Percentiles rank a stretch among this genome's conserved stretches.
These are phyloP conservation scores for Pleurotus tuber-regium DNA, from an alignment of 768 basidiomycete genomes.

Conservation along the genomic window DNA sequence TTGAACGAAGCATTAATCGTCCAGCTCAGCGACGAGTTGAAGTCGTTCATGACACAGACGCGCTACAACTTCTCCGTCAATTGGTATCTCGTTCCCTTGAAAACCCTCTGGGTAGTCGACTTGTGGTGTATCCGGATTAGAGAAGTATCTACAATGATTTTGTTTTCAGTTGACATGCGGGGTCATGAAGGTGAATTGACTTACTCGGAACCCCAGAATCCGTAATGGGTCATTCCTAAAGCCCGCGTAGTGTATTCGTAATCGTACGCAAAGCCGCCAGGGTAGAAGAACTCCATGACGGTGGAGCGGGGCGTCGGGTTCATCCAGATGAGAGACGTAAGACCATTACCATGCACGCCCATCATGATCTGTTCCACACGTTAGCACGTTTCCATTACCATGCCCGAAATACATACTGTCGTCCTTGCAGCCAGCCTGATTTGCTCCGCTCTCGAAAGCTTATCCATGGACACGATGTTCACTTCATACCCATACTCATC, in stretches of 20 bases:
- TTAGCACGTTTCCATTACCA: background rate
- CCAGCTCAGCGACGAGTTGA: slow-evolving; percentile 54
- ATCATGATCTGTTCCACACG: slow-evolving; percentile 75
- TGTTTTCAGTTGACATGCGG: background rate
- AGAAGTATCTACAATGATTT: slow-evolving; percentile 54
- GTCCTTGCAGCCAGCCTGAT: slow-evolving; percentile 78
- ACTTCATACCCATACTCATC: slow-evolving; percentile 81
- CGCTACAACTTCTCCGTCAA: slow-evolving; percentile 71
- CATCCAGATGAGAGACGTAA: slow-evolving; percentile 93
- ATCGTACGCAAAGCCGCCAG: slow-evolving; percentile 80
- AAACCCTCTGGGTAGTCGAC: slow-evolving; percentile 85
- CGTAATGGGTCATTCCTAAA: slow-evolving; percentile 80
- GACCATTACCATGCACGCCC: slow-evolving; percentile 91
- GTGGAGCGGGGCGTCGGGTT: slow-evolving; percentile 77
- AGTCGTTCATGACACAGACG: slow-evolving; percentile 56
- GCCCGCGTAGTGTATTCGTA: slow-evolving; percentile 82
- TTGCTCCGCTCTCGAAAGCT: slow-evolving; percentile 77
- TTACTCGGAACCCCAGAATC: slow-evolving; percentile 78
- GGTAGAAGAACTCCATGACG: slow-evolving; percentile 91
- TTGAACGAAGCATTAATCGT: too few relatives aligned
- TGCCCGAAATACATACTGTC: slow-evolving; percentile 53
- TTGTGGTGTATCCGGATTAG: slow-evolving; percentile 66
- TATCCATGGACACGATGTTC: slow-evolving; percentile 83
- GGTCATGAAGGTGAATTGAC: slow-evolving; percentile 16
- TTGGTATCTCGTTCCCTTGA: slow-evolving; percentile 81